phyloP scores from a whole-genome alignment of 192 early-diverging fungal genomes.

The Coemansia umbellata region DNA sequence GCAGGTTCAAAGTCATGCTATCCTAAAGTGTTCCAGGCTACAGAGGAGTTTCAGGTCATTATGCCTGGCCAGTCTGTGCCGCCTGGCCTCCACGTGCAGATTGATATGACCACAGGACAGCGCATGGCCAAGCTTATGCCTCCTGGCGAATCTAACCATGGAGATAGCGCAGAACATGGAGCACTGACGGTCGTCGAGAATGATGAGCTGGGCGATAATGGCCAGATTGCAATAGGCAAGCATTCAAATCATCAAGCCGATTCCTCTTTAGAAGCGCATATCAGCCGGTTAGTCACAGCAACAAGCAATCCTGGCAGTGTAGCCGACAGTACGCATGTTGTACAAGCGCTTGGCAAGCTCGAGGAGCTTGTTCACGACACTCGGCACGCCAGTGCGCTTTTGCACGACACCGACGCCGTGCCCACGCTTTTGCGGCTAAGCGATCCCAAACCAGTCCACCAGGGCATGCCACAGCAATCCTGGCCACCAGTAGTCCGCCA shows the following conservation, averaged over 20 bases:
- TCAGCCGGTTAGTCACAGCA: not conserved
- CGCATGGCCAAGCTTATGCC: constrained; percentile 58
- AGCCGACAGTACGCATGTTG: not conserved
- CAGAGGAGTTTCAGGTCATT: constrained; percentile 57
- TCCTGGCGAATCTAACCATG: not conserved
- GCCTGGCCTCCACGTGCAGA: constrained; percentile 58
- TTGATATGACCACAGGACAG: constrained; percentile 58
- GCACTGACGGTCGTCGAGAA: constrained; percentile 4
- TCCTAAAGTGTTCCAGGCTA: constrained; percentile 56
- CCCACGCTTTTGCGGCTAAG: constrained; percentile 34
- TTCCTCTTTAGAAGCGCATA: not conserved
- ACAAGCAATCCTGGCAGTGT: not conserved
- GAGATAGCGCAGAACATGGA: not conserved
- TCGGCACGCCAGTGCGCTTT: constrained; percentile 54
- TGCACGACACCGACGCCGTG: constrained; percentile 25
- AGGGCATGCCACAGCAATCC: not conserved
- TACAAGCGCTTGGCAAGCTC: constrained; percentile 48
- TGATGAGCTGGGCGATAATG: not conserved
- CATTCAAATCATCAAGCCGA: not conserved
- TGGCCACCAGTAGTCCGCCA: constrained; percentile 30
- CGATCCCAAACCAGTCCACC: constrained; percentile 12
- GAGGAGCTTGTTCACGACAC: constrained; percentile 56
- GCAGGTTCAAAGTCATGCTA: constrained; percentile 51
- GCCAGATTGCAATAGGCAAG: not conserved
- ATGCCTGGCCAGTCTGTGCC: constrained; percentile 61